A percentile compares a stretch with the other conserved stretches of the same genome.
These are phyloP conservation scores for Psilocybe tampanensis DNA, from an alignment of 768 basidiomycete genomes.

Conservation along the genomic window DNA sequence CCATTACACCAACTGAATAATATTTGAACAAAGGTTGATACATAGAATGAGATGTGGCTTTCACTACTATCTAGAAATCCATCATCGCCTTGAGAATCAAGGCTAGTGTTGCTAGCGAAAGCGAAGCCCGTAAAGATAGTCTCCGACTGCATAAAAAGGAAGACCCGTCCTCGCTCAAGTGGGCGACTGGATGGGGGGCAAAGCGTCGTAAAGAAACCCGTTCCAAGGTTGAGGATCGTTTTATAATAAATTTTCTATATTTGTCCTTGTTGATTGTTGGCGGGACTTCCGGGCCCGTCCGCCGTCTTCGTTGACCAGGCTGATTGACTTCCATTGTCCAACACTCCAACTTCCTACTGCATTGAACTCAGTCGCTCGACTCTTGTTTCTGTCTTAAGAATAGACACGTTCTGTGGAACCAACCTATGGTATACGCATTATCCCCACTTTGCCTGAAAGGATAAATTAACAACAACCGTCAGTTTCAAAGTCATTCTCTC, in stretches of 20 bases:
- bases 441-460: too few relatives aligned
- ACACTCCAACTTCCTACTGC: too few relatives aligned
- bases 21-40: not conserved
- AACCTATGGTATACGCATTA: too few relatives aligned
- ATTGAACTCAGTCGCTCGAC: too few relatives aligned
- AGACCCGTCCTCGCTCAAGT: conserved; percentile 36
- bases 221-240: not conserved
- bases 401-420: too few relatives aligned
- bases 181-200: conserved; percentile 33
- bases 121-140: conserved; percentile 54
- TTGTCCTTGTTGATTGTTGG: not conserved
- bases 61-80: conserved; percentile 78
- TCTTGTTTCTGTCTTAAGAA: too few relatives aligned
- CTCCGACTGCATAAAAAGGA: conserved; percentile 45
- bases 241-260: not conserved
- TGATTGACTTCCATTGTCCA: too few relatives aligned
- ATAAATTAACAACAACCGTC: too few relatives aligned
- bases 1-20: too few relatives aligned
- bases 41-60: conserved; percentile 43
- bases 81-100: conserved; percentile 50
- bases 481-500: too few relatives aligned
- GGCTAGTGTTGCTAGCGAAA: conserved; percentile 79
- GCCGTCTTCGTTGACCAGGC: too few relatives aligned
- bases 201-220: conserved; percentile 13
- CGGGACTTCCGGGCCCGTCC: not conserved